Conservation (phyloP, 225 moss, liverwort and hornwort genomes). For the Bryoerythrophyllum caledonicum region DNA sequence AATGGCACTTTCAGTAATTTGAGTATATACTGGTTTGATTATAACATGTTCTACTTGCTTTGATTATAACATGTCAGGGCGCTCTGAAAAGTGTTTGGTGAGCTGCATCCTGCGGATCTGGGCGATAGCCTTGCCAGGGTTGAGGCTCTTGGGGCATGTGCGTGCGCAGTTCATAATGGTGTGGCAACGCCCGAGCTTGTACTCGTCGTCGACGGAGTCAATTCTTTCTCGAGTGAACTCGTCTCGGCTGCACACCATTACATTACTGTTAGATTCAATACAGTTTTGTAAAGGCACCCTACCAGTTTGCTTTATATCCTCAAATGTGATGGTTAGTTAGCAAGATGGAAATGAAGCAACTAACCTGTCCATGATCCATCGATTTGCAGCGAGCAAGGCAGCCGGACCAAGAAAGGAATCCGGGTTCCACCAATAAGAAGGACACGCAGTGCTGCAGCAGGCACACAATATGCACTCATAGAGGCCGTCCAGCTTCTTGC, state of each 20-base stretch:
- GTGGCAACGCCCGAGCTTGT: slow-evolving; percentile 30
- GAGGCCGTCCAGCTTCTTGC: slow-evolving; percentile 69
- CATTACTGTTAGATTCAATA: too few relatives aligned
- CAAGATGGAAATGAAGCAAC: not conserved
- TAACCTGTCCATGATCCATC: slow-evolving; percentile 28
- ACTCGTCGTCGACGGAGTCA: slow-evolving; percentile 16
- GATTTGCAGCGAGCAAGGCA: slow-evolving; percentile 19
- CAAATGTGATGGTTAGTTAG: not conserved
- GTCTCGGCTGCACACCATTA: slow-evolving; percentile 24
- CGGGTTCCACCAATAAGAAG: slow-evolving; percentile 71
- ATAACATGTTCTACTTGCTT: too few relatives aligned
- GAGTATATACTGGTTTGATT: not conserved
- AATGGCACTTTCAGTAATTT: not conserved
- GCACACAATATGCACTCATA: slow-evolving; percentile 77
- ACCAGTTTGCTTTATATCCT: not conserved
- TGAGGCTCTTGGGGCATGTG: slow-evolving; percentile 30
- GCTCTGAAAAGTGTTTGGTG: slow-evolving; percentile 19
- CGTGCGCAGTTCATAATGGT: slow-evolving; percentile 30
- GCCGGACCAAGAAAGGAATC: slow-evolving; percentile 28
- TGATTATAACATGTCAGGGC: slow-evolving; percentile 20
- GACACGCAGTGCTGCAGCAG: slow-evolving; percentile 74
- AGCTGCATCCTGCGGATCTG: slow-evolving; percentile 30
- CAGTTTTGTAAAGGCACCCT: not conserved
- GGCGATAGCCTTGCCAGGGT: slow-evolving; percentile 23
- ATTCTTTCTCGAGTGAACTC: slow-evolving; percentile 21